These are phyloP conservation scores for Acanthamoeba rhysodes DNA, from an alignment of 208 protist species.

Conservation along the genomic window DNA sequence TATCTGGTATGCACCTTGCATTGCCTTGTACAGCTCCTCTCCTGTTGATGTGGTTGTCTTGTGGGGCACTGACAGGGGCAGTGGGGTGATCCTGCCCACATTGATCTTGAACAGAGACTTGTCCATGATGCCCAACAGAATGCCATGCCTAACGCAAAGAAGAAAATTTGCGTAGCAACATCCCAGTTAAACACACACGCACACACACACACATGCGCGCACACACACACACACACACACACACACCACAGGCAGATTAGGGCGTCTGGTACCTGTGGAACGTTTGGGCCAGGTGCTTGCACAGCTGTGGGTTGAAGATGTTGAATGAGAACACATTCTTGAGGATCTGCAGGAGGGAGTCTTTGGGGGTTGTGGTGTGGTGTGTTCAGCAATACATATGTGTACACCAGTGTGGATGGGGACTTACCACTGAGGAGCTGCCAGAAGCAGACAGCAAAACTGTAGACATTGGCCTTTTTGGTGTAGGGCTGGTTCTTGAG, in stretches of 20 bases:
- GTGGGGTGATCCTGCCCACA: background rate
- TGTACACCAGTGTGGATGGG: background rate
- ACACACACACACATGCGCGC: no score
- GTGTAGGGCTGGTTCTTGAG: constrained; percentile 15
- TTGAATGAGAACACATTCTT: no score
- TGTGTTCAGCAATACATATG: background rate
- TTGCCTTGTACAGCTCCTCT: background rate
- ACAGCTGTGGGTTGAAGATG: no score
- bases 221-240: no score
- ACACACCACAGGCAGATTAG: no score
- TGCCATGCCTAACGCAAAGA: constrained; percentile 67
- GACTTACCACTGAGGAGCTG: background rate
- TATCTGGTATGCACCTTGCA: background rate
- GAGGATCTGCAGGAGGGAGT: no score
- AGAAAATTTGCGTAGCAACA: no score
- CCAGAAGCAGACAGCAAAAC: constrained; percentile 51
- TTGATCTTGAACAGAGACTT: constrained; percentile 29
- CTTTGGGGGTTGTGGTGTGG: no score
- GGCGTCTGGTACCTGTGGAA: background rate
- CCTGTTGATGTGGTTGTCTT: no score
- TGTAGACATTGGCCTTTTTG: constrained; percentile 39
- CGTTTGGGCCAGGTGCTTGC: no score
- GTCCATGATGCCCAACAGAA: constrained; percentile 51
- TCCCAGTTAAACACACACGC: no score
- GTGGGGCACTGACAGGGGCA: constrained; percentile 29